Base-by-base conservation (phyloP, 2,329 filamentous ascomycete genomes). In the Malbranchea cinnamomea region DNA sequence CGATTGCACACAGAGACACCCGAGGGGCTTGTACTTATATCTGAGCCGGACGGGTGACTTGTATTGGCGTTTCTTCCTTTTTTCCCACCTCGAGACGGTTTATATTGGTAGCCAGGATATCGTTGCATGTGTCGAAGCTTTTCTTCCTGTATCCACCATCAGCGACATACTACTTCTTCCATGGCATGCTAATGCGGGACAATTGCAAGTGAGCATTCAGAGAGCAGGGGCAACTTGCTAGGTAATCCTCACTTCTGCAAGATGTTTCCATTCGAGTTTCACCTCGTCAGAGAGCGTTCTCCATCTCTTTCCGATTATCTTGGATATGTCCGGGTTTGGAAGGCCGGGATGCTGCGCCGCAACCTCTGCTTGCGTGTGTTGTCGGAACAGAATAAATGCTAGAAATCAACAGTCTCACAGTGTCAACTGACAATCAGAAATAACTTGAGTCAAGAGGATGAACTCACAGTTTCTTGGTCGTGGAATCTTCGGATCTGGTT, bases 331-430 rank as follows among this genome's bases (percentile, higher is more conserved):
- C 3, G 87, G 87, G 55, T 95, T 95, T 26, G 85, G 76, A 40
- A 94, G 71, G 25, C 83, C 80, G n/a, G 85, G 87, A 46, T 94
- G 71, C 43, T 81, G 69, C 31, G 74, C 67, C 21, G 85, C 78
- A 29, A 95, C 82, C 28, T 72, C 65, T 11, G 79, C 74, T 55
- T 95, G 87, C 46, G 89, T 78, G 53, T 91, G 79, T 52, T 95
- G 85, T 22, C 89, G 83, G 61, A 93, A 98, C 44, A 98, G 67
- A 42, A 98, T 98, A 60, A 98, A 98, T 29, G 87, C 89, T 98
- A 53, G 52, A n/a, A 11, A 28, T 5, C 18, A 8, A 26, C 4
- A 3, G 12, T 9, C 13, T 8, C 6, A 5, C 4, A 24, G 13
- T 9, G 15, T 13, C 3, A 3, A 41, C 37, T 36, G 31, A 40